phyloP scores from a whole-genome alignment of 1,284 basidiomycete species.

The Sanghuangporus sanghuang region DNA sequence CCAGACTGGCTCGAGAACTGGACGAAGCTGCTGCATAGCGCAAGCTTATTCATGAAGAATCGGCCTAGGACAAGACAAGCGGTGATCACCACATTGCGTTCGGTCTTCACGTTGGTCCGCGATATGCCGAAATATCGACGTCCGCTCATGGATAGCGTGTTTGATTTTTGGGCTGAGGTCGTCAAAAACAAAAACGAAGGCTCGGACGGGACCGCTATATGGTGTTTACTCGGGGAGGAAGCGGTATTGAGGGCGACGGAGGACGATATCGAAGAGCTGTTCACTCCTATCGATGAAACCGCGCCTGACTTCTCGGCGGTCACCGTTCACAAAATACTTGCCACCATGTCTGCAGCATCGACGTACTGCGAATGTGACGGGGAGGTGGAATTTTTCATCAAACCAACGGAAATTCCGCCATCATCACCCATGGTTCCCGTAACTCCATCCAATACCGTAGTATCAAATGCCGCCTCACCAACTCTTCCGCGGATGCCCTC shows the following conservation, averaged over 20 bases:
- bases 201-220: conserved; percentile 45
- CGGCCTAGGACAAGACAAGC: conserved; percentile 52
- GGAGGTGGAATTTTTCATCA: conserved; percentile 20
- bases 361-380: conserved; percentile 13
- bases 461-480: conserved; percentile 42
- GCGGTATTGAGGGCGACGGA: conserved; percentile 47
- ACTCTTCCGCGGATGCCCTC: conserved; percentile 50
- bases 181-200: conserved; percentile 31
- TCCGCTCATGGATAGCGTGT: conserved; percentile 54
- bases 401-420: conserved; percentile 26
- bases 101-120: conserved; percentile 56
- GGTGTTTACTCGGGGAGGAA: conserved; percentile 61
- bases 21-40: conserved; percentile 48
- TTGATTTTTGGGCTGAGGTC: conserved; percentile 44
- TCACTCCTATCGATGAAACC: conserved; percentile 8
- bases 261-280: conserved; percentile 26
- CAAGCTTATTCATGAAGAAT: conserved; percentile 38
- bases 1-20: conserved; percentile 66
- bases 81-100: conserved; percentile 49
- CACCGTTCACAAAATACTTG: conserved; percentile 16
- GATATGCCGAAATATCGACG: conserved; percentile 63
- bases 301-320: conserved; percentile 1
- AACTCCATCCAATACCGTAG: conserved; percentile 27
- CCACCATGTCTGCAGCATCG: conserved; percentile 5
- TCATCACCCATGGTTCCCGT: conserved; percentile 25